Conservation (phyloP, 2,329 filamentous ascomycete genomes). For the Alternaria gaisen region DNA sequence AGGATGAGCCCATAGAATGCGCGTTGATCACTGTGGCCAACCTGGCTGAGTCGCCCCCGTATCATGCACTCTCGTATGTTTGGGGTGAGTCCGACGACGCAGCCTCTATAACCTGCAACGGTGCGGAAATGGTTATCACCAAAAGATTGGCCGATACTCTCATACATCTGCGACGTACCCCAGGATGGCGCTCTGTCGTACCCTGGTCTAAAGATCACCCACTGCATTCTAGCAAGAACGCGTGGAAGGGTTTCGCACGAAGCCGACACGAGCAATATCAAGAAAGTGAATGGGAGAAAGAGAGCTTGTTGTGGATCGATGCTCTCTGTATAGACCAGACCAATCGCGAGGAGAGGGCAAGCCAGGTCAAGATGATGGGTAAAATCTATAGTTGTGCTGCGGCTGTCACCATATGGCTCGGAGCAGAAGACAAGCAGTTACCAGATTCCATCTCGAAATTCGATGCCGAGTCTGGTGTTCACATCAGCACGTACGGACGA, state of each 20-base stretch:
- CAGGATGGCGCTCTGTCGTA: not conserved
- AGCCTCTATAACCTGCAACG: too few relatives aligned
- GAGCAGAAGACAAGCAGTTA: not conserved
- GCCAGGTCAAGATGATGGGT: too few relatives aligned
- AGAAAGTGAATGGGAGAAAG: not conserved
- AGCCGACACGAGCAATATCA: conserved; percentile 1
- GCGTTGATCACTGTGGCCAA: too few relatives aligned
- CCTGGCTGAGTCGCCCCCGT: not conserved
- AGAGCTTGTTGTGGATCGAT: conserved; percentile 2
- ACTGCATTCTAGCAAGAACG: conserved; percentile 6
- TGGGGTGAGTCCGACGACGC: not conserved
- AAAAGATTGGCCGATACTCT: not conserved
- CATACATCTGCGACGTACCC: conserved; percentile 1
- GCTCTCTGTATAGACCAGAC: not conserved
- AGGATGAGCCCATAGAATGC: not conserved
- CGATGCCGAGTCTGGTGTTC: not conserved
- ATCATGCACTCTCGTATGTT: not conserved
- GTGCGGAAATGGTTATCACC: not conserved
- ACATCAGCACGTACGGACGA: too few relatives aligned
- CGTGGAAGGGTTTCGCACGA: conserved; percentile 2
- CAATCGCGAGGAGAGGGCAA: not conserved
- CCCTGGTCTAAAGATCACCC: conserved; percentile 3
- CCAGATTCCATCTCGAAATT: not conserved
- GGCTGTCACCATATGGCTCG: conserved; percentile 4
- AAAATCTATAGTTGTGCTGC: not conserved